Conservation (phyloP, 2,329 filamentous ascomycete species). For the Neonectria sp. region DNA sequence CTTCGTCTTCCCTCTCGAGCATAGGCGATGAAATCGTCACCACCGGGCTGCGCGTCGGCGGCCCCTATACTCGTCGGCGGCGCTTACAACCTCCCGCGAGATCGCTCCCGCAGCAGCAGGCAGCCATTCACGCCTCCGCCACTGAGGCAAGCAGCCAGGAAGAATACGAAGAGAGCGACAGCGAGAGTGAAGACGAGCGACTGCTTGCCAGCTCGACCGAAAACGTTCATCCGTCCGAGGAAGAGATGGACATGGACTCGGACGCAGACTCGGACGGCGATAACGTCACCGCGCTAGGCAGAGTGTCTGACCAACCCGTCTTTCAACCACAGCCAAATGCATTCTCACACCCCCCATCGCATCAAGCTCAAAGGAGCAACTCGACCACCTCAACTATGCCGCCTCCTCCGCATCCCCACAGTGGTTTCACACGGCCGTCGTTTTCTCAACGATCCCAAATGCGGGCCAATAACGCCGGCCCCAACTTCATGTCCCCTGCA, state of each 20-base stretch:
- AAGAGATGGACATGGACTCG: conserved; percentile 60
- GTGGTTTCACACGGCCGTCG: conserved; percentile 66
- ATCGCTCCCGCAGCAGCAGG: conserved; percentile 57
- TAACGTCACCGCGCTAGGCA: conserved; percentile 85
- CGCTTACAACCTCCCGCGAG: conserved; percentile 56
- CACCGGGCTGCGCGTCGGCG: conserved; percentile 84
- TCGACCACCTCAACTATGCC: conserved; percentile 64
- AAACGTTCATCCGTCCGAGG: conserved; percentile 59
- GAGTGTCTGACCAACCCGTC: conserved; percentile 64
- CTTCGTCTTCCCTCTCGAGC: conserved; percentile 92
- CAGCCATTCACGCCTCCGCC: conserved; percentile 59
- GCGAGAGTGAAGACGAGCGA: conserved; percentile 88
- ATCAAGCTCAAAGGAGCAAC: conserved; percentile 63
- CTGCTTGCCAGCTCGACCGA: conserved; percentile 73
- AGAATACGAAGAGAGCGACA: conserved; percentile 93
- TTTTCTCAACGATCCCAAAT: conserved; percentile 65
- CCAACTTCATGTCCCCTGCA: conserved; percentile 79
- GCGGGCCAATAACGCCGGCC: conserved; percentile 60
- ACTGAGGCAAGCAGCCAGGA: conserved; percentile 84
- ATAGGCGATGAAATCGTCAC: conserved; percentile 91
- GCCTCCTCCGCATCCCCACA: conserved; percentile 64
- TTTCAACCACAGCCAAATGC: conserved; percentile 94
- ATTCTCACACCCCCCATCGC: conserved; percentile 85
- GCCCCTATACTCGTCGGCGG: conserved; percentile 74
- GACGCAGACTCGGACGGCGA: conserved; percentile 74